Base-by-base conservation (phyloP, 2,329 filamentous ascomycete species). In the Cytospora leucostoma region DNA sequence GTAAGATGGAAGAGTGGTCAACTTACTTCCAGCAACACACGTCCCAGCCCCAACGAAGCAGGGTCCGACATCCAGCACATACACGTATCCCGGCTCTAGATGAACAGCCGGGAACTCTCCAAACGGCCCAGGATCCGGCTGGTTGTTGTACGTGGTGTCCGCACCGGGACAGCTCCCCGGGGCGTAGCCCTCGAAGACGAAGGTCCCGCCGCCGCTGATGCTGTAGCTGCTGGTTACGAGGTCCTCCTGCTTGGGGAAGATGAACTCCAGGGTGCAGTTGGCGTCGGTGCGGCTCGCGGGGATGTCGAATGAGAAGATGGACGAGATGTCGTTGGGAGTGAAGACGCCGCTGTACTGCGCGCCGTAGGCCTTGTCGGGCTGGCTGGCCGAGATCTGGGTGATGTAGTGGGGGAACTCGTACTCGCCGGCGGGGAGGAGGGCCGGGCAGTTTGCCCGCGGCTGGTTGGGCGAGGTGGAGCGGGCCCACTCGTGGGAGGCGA, bases 261-360 rank as follows among this genome's bases (percentile, higher is more conserved):
- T 70, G 71, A 83, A 81, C 62, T 77, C 71, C n/a, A 82, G 69
- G 6, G 75, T 79, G 73, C 81, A 83, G 37, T 74, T 78, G 65
- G 77, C 77, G 64, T 76, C 75, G 44, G 71, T 64, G 56, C 77
- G 73, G 4, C 69, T 70, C 3, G 71, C 66, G 0, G 76, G 76
- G 32, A 82, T 72, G 65, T 82, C 76, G 68, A 82, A 82, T 64
- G 75, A 77, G 73, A 81, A 81, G 64, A 82, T 66, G 44, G 69
- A 68, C 1, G 71, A 71, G 37, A 76, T 65, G 61, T 74, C 73
- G 61, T 72, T 72, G 1, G 75, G 71, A 5, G 76, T 78, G 64
- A 82, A 71, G 15, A 73, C 68, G 19, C 73, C 79, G 44, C 71
- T 72, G 68, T 75, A 78, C 32, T 72, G 69, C 0, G 76, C 75